Evolutionary conservation across 768 basidiomycete species (phyloP), one percentile per base, ranked within the genome.

Genomic region (Galerina sulciceps): DNA sequence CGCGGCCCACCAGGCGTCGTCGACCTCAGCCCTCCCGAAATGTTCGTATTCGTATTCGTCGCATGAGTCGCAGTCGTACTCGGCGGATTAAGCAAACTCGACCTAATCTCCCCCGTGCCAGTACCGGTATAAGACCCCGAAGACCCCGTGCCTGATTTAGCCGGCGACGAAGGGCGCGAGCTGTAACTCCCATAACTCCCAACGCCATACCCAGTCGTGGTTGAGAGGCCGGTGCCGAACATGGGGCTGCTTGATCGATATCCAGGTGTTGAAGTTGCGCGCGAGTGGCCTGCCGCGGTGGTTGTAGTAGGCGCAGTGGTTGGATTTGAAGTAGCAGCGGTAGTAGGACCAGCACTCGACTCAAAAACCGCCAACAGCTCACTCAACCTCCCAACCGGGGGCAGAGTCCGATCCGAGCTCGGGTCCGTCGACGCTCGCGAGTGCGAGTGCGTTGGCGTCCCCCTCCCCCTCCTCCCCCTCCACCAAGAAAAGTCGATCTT

Each of bases 331-430:
- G n/a, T n/a, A n/a, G n/a, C n/a, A n/a, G n/a, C n/a, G n/a, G n/a
- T n/a, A n/a, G n/a, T n/a, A n/a, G n/a, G n/a, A n/a, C n/a, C n/a
- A n/a, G n/a, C n/a, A 15, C 71, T 75, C 8, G 81, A 76, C 56
- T 78, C 91, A 58, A 92, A 93, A 26, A 88, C 84, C 0, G 91
- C 90, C 38, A 90, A 89, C 48, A 93, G 81, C 54, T 90, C 86
- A 13, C 80, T 88, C 0, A 89, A 80, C 14, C n/a, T n/a, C n/a
- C n/a, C 88, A 84, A 36, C 86, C 78, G 1, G 84, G 84, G 78
- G 80, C 41, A 77, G 70, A 23, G 73, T 79, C 9, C 75, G 73
- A 50, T 79, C 81, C 11, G 77, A 69, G 10, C 71, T 74, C 2
- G 87, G 77, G 47, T 91, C 89, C 0, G 89, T 88, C 1, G 79